These are phyloP conservation scores for Rosellinia necatrix DNA, from an alignment of 2,329 filamentous ascomycete species.

Conservation along the genomic window DNA sequence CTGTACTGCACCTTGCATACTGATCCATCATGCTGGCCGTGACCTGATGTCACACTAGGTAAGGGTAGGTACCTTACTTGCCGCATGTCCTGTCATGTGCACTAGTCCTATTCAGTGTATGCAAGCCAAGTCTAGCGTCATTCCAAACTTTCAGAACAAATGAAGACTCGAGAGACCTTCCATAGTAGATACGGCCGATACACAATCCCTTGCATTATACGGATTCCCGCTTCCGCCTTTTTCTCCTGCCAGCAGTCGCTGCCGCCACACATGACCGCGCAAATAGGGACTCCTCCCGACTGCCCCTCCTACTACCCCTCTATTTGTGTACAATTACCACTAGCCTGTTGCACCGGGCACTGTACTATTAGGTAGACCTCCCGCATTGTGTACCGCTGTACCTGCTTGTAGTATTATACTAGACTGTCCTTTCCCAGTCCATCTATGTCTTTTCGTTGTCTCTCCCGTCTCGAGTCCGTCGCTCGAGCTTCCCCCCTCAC, in stretches of 20 bases:
- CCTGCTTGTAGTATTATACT: slow-evolving; percentile 17
- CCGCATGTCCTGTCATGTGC: background rate
- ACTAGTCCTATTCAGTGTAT: slow-evolving; percentile 18
- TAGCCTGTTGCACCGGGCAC: slow-evolving; percentile 13
- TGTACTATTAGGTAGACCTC: slow-evolving; percentile 11
- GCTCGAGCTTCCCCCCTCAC: slow-evolving; percentile 32
- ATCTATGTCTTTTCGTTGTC: slow-evolving; percentile 37
- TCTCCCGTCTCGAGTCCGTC: slow-evolving; percentile 33
- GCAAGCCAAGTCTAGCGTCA: slow-evolving; percentile 14
- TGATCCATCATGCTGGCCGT: too few relatives aligned
- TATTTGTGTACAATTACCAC: slow-evolving; percentile 21
- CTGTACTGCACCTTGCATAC: too few relatives aligned
- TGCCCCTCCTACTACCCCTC: slow-evolving; percentile 28
- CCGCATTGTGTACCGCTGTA: background rate
- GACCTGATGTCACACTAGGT: too few relatives aligned
- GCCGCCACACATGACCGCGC: slow-evolving; percentile 16
- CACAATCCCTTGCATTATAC: slow-evolving; percentile 14
- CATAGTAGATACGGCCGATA: slow-evolving; percentile 1
- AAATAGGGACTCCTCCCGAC: slow-evolving; percentile 16
- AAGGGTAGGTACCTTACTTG: too few relatives aligned
- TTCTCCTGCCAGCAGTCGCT: slow-evolving; percentile 5
- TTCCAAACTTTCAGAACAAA: slow-evolving; percentile 11
- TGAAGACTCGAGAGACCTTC: slow-evolving; percentile 3
- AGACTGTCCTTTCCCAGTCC: slow-evolving; percentile 17
- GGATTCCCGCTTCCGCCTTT: slow-evolving; percentile 4